Evolutionary conservation across 163 green algal species (phyloP).

Genomic region (Chlamydomonas reinhardtii): DNA sequence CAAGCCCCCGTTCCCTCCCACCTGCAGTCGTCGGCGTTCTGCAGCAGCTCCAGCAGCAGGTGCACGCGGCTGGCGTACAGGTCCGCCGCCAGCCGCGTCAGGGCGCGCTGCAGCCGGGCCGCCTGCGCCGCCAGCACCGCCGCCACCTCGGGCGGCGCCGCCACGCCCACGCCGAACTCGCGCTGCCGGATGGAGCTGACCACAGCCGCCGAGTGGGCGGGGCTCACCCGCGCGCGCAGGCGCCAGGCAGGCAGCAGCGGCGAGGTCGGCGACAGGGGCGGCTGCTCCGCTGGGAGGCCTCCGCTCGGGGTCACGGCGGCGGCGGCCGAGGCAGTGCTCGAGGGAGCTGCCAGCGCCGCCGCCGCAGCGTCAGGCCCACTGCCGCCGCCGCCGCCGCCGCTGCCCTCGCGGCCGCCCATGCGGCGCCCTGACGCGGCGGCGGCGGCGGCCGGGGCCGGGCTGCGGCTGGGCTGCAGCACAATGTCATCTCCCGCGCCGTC

Average conservation of each 20-base stretch:
- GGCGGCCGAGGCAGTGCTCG: no score
- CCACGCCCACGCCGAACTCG: slow-evolving; percentile 42
- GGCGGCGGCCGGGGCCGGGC: no score
- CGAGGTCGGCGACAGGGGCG: not conserved
- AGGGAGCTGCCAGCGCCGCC: not conserved
- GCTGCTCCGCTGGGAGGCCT: no score
- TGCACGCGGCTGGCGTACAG: slow-evolving; percentile 51
- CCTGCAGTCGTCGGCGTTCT: slow-evolving; percentile 67
- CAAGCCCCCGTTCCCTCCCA: not conserved
- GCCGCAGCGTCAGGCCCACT: not conserved
- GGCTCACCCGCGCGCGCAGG: not conserved
- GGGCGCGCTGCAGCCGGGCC: slow-evolving; percentile 21
- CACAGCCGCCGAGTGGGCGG: not conserved
- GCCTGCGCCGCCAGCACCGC: slow-evolving; percentile 46
- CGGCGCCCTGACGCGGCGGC: no score
- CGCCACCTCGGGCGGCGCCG: slow-evolving; percentile 33
- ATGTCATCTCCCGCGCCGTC: slow-evolving; percentile 26
- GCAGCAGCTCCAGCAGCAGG: slow-evolving; percentile 65
- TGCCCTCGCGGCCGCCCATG: no score
- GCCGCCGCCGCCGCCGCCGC: no score
- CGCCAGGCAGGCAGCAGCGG: not conserved
- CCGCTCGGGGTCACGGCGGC: no score
- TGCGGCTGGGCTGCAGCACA: not conserved
- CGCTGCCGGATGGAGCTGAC: slow-evolving; percentile 33
- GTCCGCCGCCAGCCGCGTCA: slow-evolving; percentile 46